Base-by-base conservation (phyloP, 306 rosid species). In the Quercus wislizeni region DNA sequence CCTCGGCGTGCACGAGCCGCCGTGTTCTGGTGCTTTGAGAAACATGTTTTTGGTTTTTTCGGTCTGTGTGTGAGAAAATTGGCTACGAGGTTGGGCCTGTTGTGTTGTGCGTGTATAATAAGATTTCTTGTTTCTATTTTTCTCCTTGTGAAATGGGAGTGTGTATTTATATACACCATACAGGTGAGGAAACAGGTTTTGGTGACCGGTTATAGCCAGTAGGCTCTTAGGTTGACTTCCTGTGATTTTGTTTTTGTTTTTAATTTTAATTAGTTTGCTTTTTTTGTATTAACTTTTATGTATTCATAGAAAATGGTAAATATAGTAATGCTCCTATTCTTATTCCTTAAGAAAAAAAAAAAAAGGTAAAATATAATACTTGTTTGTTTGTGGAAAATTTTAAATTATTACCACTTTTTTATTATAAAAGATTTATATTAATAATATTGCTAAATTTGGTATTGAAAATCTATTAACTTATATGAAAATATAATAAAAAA, bases 201-300 rank as follows among this genome's bases (percentile, higher is more conserved):
- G 81, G 75, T 73, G 78, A 64, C 74, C 79, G 76, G 64, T 49
- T 21, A 81, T 73, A 77, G 83, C 87, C 88, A 46, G 85, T 74
- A 41, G 82, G 12, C 25, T 64, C 13, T 69, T 49, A 49, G 49
- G 67, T 81, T 81, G 86, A 79, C 86, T 69, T 56, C 11, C 52
- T 58, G 81, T 27, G 6, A 41, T 70, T 21, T 56, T 1, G 8
- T 7, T 27, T 74, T 55, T 56, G 56, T 7, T 55, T 55, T 49
- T 28, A 17, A 15, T 13, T 73, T 41, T 8, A 8, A 11, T 8
- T 11, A 8, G 46, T 8, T 11, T 41, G 46, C 46, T 8, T 41
- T 41, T 41, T 41, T 41, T 41, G 8, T 12, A 41, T 41, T 41
- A 41, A 41, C 46, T 41, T 41, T 8, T 41, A 41, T 41, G 46